These are phyloP conservation scores for Cercospora sp. DNA, from an alignment of 2,329 filamentous ascomycete species.

Conservation along the genomic window DNA sequence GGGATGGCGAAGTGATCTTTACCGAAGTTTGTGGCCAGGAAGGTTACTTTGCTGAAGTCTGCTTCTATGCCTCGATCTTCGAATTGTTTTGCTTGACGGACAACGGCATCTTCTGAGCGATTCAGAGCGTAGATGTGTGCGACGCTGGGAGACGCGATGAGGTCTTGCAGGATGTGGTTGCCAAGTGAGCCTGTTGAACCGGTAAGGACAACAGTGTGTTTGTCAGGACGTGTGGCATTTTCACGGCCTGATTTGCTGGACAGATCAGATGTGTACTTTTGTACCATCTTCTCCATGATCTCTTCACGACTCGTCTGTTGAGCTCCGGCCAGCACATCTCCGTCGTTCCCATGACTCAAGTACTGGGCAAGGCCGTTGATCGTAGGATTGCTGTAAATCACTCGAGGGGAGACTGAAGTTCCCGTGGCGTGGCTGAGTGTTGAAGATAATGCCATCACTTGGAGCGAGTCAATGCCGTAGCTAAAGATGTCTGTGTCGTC, in stretches of 20 bases:
- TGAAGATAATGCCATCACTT: conserved; percentile 34
- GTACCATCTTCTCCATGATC: conserved; percentile 35
- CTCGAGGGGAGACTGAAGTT: conserved; percentile 33
- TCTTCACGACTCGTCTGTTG: conserved; percentile 24
- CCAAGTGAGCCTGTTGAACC: conserved; percentile 42
- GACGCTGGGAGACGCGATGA: conserved; percentile 34
- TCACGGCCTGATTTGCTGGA: conserved; percentile 10
- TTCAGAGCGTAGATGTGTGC: conserved; percentile 39
- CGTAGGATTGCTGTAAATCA: conserved; percentile 39
- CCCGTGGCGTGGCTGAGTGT: conserved; percentile 30
- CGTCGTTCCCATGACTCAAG: conserved; percentile 17
- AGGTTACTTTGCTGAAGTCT: conserved; percentile 34
- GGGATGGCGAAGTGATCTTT: conserved; percentile 33
- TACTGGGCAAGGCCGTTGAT: conserved; percentile 32
- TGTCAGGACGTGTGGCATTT: conserved; percentile 10
- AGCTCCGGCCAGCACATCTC: neutral
- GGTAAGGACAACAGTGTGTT: conserved; percentile 38
- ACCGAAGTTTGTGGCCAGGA: conserved; percentile 32
- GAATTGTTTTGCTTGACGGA: conserved; percentile 30
- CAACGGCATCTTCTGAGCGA: conserved; percentile 29
- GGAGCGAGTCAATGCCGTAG: conserved; percentile 41
- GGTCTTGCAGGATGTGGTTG: conserved; percentile 37
- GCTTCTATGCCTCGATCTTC: conserved; percentile 26
- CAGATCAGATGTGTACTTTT: conserved; percentile 35
- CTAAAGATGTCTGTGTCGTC: conserved; percentile 40